phyloP scores from a whole-genome alignment of 331 rosid genomes.

The Malus hybrid region DNA sequence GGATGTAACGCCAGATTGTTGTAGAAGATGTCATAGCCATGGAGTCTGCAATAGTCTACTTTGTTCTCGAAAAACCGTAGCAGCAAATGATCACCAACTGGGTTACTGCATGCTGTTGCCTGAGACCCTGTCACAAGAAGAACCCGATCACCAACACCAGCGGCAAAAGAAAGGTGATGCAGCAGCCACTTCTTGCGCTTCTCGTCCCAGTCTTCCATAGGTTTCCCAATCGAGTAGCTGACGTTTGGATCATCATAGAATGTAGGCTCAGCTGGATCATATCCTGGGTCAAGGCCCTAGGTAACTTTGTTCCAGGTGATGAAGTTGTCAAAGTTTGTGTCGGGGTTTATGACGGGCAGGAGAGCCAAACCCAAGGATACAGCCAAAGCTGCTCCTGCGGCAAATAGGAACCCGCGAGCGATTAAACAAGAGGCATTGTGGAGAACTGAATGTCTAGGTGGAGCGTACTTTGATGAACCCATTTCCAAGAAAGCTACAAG shows the following conservation, averaged over 20 bases:
- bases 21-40: conserved; percentile 24
- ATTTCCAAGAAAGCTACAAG: not conserved
- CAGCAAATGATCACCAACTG: conserved; percentile 30
- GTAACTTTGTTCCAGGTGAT: not conserved
- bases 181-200: conserved; percentile 26
- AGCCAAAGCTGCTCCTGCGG: not conserved
- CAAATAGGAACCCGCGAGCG: not conserved
- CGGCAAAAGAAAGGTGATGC: conserved; percentile 12
- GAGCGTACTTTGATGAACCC: not conserved
- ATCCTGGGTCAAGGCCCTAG: not conserved
- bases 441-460: not conserved
- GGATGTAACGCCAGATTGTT: conserved; percentile 40
- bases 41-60: conserved; percentile 35
- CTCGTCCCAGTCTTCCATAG: conserved; percentile 22
- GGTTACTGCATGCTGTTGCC: conserved; percentile 15
- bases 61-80: conserved; percentile 34
- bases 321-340: not conserved
- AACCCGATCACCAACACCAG: not conserved
- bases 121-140: conserved; percentile 31
- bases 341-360: not conserved
- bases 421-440: not conserved
- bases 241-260: conserved; percentile 30
- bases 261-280: conserved; percentile 12
- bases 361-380: not conserved
- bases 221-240: conserved; percentile 21